phyloP scores from a whole-genome alignment of 805 yeast species.

The Spathaspora arborariae region DNA sequence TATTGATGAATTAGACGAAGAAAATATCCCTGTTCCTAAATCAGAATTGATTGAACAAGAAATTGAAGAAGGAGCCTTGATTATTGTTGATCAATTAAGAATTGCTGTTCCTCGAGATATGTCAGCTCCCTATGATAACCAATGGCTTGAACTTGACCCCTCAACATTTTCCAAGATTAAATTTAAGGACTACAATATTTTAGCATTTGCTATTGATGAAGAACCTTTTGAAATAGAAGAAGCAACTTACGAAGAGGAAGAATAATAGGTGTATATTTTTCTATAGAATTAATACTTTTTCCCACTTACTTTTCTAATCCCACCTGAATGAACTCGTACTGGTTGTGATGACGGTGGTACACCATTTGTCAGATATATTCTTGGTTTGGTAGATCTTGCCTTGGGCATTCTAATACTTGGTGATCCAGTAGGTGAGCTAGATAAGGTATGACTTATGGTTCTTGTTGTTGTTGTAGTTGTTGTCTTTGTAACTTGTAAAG shows the following conservation, averaged over 20 bases:
- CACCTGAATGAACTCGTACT: slow-evolving; percentile 17
- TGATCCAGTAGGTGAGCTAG: slow-evolving; percentile 25
- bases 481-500: slow-evolving; percentile 35
- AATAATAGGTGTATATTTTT: not conserved
- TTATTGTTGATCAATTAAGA: slow-evolving; percentile 21
- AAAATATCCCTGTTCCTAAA: slow-evolving; percentile 17
- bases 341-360: not conserved
- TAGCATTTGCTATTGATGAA: slow-evolving; percentile 41
- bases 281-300: slow-evolving; percentile 7
- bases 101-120: slow-evolving; percentile 42
- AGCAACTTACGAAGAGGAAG: slow-evolving; percentile 33
- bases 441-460: slow-evolving; percentile 41
- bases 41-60: slow-evolving; percentile 8
- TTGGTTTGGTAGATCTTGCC: slow-evolving; percentile 17
- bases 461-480: slow-evolving; percentile 47
- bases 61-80: slow-evolving; percentile 6
- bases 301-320: slow-evolving; percentile 23
- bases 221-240: slow-evolving; percentile 32
- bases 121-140: slow-evolving; percentile 28
- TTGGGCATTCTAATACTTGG: slow-evolving; percentile 16
- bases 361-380: not conserved
- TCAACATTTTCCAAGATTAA: slow-evolving; percentile 22
- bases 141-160: slow-evolving; percentile 30
- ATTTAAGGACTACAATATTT: slow-evolving; percentile 37
- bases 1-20: slow-evolving; percentile 24